These are phyloP conservation scores for Crithidia mellificae DNA, from an alignment of 208 protist genomes.

Conservation along the genomic window DNA sequence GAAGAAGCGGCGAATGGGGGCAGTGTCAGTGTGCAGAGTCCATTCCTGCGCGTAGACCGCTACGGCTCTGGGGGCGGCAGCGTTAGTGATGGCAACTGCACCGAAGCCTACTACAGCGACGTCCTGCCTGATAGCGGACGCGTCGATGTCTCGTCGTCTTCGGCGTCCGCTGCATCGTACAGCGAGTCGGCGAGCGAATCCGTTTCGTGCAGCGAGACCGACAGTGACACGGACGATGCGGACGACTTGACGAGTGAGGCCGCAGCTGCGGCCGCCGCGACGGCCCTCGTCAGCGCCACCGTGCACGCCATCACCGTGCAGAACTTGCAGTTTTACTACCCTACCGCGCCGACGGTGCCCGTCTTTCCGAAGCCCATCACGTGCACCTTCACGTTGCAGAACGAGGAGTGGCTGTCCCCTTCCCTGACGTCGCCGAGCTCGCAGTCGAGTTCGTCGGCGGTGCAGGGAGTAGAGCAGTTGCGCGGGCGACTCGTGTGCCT, in stretches of 20 bases:
- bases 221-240: neutral
- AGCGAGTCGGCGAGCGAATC: neutral
- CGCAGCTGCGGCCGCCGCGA: slow-evolving; percentile 17
- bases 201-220: neutral
- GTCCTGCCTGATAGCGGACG: neutral
- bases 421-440: slow-evolving; percentile 20
- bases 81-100: slow-evolving; percentile 10
- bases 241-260: slow-evolving; percentile 7
- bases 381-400: slow-evolving; percentile 24
- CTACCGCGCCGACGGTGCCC: slow-evolving; percentile 58
- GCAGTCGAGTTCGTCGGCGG: neutral
- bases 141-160: neutral
- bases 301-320: slow-evolving; percentile 30
- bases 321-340: slow-evolving; percentile 66
- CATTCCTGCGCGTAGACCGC: slow-evolving; percentile 3
- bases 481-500: slow-evolving; percentile 61
- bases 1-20: neutral
- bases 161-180: neutral
- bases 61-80: slow-evolving; percentile 5
- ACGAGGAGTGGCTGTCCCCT: slow-evolving; percentile 1
- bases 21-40: slow-evolving; percentile 1
- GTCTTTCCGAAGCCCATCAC: slow-evolving; percentile 42
- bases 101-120: slow-evolving; percentile 18
- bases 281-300: slow-evolving; percentile 20
- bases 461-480: slow-evolving; percentile 1